Percentiles rank a stretch among this genome's conserved stretches.
Conservation (phyloP, 2,329 filamentous ascomycete genomes). For the Xylaria sp. region DNA sequence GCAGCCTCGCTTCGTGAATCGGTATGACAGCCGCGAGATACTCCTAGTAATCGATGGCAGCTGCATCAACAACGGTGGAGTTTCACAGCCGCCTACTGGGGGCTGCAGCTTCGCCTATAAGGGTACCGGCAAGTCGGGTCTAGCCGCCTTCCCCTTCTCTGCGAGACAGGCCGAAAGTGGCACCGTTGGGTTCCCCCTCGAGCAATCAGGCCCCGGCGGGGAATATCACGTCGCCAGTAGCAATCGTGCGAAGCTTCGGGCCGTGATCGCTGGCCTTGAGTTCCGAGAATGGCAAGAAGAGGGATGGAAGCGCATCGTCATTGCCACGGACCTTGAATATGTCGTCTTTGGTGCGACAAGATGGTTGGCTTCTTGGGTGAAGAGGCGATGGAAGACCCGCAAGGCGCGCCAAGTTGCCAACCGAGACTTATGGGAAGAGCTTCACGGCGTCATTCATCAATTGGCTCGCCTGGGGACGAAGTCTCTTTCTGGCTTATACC, state of each 20-base stretch:
- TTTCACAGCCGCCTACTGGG: conserved; percentile 30
- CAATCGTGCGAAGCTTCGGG: conserved; percentile 59
- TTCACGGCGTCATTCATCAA: conserved; percentile 47
- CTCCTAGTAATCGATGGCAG: conserved; percentile 57
- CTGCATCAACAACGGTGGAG: conserved; percentile 54
- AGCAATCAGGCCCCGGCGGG: conserved; percentile 52
- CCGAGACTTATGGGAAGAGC: conserved; percentile 57
- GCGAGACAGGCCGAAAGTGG: conserved; percentile 34
- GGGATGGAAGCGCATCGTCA: conserved; percentile 55
- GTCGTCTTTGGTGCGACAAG: conserved; percentile 55
- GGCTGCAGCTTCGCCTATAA: conserved; percentile 51
- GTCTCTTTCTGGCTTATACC: conserved; percentile 48
- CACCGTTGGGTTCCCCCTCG: conserved; percentile 50
- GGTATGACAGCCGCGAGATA: conserved; percentile 51
- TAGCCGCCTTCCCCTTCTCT: conserved; percentile 34
- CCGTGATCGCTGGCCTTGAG: conserved; percentile 55
- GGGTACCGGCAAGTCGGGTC: conserved; percentile 33
- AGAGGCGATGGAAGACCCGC: conserved; percentile 52
- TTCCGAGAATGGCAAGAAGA: conserved; percentile 56
- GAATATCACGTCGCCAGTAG: conserved; percentile 50
- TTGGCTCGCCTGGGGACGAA: conserved; percentile 41
- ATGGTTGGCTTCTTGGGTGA: conserved; percentile 55
- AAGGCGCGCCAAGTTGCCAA: conserved; percentile 50
- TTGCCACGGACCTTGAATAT: conserved; percentile 61
- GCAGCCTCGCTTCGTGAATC: conserved; percentile 51